These are phyloP conservation scores for Geosiphon pyriformis DNA, from an alignment of 192 early-diverging fungal genomes.

Conservation along the genomic window DNA sequence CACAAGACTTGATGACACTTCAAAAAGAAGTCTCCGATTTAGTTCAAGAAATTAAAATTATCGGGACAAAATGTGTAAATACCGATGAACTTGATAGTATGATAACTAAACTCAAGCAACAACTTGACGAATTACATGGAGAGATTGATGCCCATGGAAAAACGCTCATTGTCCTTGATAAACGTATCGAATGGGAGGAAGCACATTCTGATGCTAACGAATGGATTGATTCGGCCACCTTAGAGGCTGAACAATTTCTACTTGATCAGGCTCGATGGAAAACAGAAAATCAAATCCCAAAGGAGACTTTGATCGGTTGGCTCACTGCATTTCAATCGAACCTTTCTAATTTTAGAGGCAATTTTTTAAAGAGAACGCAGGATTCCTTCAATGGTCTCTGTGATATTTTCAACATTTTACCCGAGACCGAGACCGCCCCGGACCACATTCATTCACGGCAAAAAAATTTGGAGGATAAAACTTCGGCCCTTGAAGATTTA, in stretches of 20 bases:
- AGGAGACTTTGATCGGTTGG: neutral
- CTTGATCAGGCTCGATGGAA: neutral
- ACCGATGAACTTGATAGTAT: slow-evolving; percentile 23
- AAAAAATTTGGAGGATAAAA: slow-evolving; percentile 17
- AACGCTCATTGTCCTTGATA: neutral
- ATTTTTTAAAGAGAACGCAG: neutral
- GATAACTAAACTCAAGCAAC: neutral
- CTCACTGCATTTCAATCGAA: neutral
- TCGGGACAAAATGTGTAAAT: slow-evolving; percentile 22
- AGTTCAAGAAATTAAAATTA: slow-evolving; percentile 3
- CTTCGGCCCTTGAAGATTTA: slow-evolving; percentile 13
- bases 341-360: neutral
- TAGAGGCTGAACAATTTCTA: neutral
- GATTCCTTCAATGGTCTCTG: neutral
- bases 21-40: slow-evolving; percentile 22
- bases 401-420: neutral
- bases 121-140: neutral
- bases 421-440: neutral
- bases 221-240: neutral
- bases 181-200: neutral
- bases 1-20: slow-evolving; percentile 23
- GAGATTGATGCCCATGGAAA: slow-evolving; percentile 7
- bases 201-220: neutral
- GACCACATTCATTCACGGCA: slow-evolving; percentile 23
- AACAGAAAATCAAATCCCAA: neutral